phyloP scores from a whole-genome alignment of 1,284 basidiomycete genomes.

The Clitocybe nebularis region DNA sequence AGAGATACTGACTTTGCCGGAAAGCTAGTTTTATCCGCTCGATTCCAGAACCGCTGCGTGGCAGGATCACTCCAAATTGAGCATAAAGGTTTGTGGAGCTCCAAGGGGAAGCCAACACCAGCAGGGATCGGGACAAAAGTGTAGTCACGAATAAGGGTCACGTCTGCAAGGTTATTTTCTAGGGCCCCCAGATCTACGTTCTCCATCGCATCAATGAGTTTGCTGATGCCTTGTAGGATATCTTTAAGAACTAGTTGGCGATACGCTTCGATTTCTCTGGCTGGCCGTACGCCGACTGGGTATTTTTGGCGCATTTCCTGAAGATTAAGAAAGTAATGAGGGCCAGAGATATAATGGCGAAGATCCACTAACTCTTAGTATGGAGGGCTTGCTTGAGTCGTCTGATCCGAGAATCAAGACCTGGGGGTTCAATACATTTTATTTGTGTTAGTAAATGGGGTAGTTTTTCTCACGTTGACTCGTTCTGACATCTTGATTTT shows the following conservation, averaged over 20 bases:
- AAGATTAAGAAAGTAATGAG: neutral
- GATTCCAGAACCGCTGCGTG: constrained; percentile 68
- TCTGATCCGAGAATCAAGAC: constrained; percentile 90
- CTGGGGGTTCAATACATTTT: constrained; percentile 28
- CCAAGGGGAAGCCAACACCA: constrained; percentile 71
- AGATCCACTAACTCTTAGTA: constrained; percentile 64
- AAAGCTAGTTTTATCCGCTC: constrained; percentile 83
- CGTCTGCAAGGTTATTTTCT: constrained; percentile 49
- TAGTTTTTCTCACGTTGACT: constrained; percentile 65
- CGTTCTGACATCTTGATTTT: constrained; percentile 62
- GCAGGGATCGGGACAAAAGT: constrained; percentile 75
- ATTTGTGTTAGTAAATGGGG: constrained; percentile 7
- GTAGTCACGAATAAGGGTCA: constrained; percentile 67
- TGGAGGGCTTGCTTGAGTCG: constrained; percentile 91
- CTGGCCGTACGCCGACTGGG: constrained; percentile 69
- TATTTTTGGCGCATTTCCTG: constrained; percentile 91
- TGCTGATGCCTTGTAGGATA: constrained; percentile 80
- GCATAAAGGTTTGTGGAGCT: constrained; percentile 64
- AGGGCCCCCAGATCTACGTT: constrained; percentile 77
- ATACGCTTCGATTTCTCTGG: constrained; percentile 74
- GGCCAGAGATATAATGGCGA: neutral
- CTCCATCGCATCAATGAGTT: constrained; percentile 84
- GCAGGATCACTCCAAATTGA: constrained; percentile 76
- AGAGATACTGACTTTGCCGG: constrained; percentile 74
- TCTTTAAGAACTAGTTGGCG: constrained; percentile 92